Evolutionary conservation across 2,329 filamentous ascomycete genomes (phyloP), one percentile per base, ranked within the genome.

Genomic region (Calonectria pteridis): DNA sequence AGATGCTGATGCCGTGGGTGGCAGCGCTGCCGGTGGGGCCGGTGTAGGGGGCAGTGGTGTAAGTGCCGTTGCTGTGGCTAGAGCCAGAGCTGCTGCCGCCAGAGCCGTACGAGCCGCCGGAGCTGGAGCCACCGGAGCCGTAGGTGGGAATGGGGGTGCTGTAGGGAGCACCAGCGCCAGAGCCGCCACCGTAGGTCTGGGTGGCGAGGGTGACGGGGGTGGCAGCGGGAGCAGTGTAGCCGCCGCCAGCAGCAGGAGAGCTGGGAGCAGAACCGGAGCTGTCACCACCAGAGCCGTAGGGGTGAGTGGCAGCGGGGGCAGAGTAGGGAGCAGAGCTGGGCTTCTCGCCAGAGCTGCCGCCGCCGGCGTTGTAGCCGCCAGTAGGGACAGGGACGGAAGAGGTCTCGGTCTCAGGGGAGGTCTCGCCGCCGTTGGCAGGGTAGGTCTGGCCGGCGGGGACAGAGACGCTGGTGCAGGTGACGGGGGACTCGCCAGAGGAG

Each of bases 401-500:
- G 20, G 59, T 28, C 35, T 43, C n/a, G 16, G 49, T 40, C 50
- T 67, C 65, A 11, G 65, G 37, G 13, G 33, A 33, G 37, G 37
- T 72, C 0, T 51, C 18, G 3, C 68, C 65, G 6, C 69, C 50
- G 6, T 76, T 33, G 33, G 71, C 72, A n/a, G 75, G 76, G 7
- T 72, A 73, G 11, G 65, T 73, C 18, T 62, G 69, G 2, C 75
- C 51, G 7, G 46, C 76, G 3, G 71, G 59, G 7, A 76, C 18
- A 23, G 66, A 65, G 26, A 78, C 31, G 23, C 75, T 77, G 35
- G 37, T 73, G 1, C 55, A 71, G 4, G 73, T 79, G 20, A 55
- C 78, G 16, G 78, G 78, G 37, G 55, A 11, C 23, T 79, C 81
- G 6, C 81, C 82, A 4, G 43, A 46, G 10, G 71, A 71, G 13